Evolutionary conservation across 352 stramenopile species (phyloP).

Genomic region (Peronospora belbahrii): DNA sequence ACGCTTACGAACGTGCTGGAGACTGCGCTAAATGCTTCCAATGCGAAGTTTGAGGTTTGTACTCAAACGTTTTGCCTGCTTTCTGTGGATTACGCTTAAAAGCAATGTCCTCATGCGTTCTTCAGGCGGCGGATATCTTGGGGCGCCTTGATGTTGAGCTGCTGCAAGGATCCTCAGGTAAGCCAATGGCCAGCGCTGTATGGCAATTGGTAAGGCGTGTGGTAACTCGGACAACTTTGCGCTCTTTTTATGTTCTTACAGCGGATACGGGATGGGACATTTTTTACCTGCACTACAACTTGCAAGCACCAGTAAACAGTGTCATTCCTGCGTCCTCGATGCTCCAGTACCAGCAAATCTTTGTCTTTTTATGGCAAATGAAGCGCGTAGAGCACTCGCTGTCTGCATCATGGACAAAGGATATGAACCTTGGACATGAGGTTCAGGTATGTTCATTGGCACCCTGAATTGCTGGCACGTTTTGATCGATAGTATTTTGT

Average conservation of each 20-base stretch:
- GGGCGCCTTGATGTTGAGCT: slow-evolving; percentile 89
- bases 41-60: slow-evolving; percentile 90
- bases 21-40: slow-evolving; percentile 90
- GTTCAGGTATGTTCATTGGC: slow-evolving; percentile 49
- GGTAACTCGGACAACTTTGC: slow-evolving; percentile 1
- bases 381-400: slow-evolving; percentile 90
- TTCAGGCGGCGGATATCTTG: slow-evolving; percentile 85
- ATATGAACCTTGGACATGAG: slow-evolving; percentile 93
- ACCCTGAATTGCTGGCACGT: neutral
- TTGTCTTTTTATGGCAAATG: slow-evolving; percentile 86
- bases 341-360: slow-evolving; percentile 85
- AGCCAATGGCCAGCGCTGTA: neutral
- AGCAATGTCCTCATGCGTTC: slow-evolving; percentile 1
- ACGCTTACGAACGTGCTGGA: slow-evolving; percentile 93
- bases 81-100: neutral
- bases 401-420: slow-evolving; percentile 93
- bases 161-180: slow-evolving; percentile 65
- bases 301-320: slow-evolving; percentile 80
- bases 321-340: slow-evolving; percentile 84
- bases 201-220: neutral
- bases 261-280: slow-evolving; percentile 93
- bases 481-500: slow-evolving; percentile 2
- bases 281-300: slow-evolving; percentile 87
- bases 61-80: neutral
- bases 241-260: slow-evolving; percentile 7